Percentiles rank a stretch among this genome's conserved stretches.
These are phyloP conservation scores for Pythium aristosporum DNA, from an alignment of 352 stramenopile species.

Conservation along the genomic window DNA sequence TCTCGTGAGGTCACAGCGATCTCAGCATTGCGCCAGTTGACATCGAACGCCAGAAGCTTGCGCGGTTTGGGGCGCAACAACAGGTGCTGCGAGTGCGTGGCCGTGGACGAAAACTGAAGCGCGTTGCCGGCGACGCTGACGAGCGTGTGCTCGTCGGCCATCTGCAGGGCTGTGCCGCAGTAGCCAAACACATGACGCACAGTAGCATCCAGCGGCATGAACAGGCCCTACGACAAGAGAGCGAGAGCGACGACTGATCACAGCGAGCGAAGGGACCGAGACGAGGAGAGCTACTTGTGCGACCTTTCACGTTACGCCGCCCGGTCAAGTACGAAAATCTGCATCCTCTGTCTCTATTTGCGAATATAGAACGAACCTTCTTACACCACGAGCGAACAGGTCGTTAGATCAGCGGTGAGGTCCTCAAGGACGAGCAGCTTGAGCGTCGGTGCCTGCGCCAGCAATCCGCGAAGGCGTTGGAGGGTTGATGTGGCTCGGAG, in stretches of 20 bases:
- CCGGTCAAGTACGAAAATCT: conserved; percentile 9
- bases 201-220: conserved; percentile 56
- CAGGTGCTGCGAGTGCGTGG: conserved; percentile 63
- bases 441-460: conserved; percentile 43
- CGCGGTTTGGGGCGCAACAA: conserved; percentile 49
- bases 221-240: background rate
- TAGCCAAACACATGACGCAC: conserved; percentile 70
- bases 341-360: background rate
- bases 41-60: conserved; percentile 63
- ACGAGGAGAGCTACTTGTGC: background rate
- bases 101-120: conserved; percentile 68
- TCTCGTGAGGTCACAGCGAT: conserved; percentile 59
- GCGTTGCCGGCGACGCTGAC: conserved; percentile 59
- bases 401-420: conserved; percentile 9
- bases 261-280: background rate
- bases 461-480: conserved; percentile 21
- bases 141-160: conserved; percentile 71
- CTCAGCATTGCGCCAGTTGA: conserved; percentile 54
- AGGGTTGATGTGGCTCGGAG: conserved; percentile 22
- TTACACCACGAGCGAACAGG: conserved; percentile 15
- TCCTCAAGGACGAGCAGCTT: conserved; percentile 42
- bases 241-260: background rate
- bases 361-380: background rate
- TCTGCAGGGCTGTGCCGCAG: conserved; percentile 45
- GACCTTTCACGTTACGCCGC: background rate